These are phyloP conservation scores for Gleditsia sinensis DNA, from an alignment of 306 rosid genomes.

Conservation along the genomic window DNA sequence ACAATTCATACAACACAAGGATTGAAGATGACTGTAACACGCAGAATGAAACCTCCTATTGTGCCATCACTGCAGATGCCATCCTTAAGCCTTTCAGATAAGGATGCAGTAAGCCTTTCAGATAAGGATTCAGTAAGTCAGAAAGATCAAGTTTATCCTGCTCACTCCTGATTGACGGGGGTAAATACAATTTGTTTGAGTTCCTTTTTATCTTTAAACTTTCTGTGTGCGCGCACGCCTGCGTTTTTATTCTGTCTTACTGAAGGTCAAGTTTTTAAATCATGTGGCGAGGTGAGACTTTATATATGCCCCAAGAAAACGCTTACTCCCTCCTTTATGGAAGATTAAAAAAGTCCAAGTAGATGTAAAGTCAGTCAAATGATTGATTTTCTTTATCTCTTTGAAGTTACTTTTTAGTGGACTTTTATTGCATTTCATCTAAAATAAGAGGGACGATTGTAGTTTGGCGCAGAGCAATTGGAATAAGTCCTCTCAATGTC, in stretches of 20 bases:
- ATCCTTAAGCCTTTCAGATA: conserved; percentile 42
- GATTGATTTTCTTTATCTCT: too few species aligned
- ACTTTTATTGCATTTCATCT: neutral
- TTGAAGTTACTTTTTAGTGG: neutral
- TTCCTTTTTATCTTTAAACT: conserved; percentile 26
- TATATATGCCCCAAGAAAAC: neutral
- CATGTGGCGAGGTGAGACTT: conserved; percentile 20
- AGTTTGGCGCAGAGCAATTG: too few species aligned
- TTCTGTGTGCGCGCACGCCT: too few species aligned
- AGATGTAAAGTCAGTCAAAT: too few species aligned
- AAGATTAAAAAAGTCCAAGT: too few species aligned
- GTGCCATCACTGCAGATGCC: conserved; percentile 68
- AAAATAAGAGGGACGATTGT: too few species aligned
- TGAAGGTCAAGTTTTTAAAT: neutral
- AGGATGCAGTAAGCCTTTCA: conserved; percentile 49
- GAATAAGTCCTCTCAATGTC: too few species aligned
- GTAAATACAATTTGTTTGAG: neutral
- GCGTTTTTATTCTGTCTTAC: too few species aligned
- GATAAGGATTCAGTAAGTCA: conserved; percentile 52
- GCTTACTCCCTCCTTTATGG: neutral
- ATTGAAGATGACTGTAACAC: conserved; percentile 81
- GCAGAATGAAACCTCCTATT: conserved; percentile 75
- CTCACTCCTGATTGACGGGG: conserved; percentile 38
- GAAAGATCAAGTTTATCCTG: conserved; percentile 56
- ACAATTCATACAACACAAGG: conserved; percentile 96